These are phyloP conservation scores for Auricularia sp. DNA, from an alignment of 768 basidiomycete genomes.

Conservation along the genomic window DNA sequence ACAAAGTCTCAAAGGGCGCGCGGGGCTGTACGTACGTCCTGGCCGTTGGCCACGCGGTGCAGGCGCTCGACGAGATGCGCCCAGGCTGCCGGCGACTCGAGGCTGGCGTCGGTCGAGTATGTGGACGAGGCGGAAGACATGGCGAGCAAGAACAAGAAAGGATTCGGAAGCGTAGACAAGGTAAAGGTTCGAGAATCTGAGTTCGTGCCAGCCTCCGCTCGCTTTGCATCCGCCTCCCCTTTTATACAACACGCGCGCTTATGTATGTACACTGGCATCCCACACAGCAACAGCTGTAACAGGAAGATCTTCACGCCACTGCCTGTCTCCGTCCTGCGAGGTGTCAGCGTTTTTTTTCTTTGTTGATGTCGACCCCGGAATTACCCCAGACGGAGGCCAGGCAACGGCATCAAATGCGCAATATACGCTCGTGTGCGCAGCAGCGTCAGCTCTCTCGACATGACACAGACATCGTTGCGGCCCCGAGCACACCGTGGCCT, in stretches of 20 bases:
- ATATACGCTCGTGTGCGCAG: background rate
- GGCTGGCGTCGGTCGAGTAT: background rate
- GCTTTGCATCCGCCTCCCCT: too few species aligned
- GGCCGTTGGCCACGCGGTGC: background rate
- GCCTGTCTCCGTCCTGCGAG: background rate
- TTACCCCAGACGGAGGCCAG: background rate
- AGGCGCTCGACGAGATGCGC: slow-evolving; percentile 2
- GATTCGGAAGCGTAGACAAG: background rate
- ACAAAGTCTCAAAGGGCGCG: background rate
- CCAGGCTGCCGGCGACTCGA: background rate
- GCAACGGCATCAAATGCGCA: background rate
- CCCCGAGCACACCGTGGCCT: too few species aligned
- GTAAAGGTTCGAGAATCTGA: background rate
- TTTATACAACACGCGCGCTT: too few species aligned
- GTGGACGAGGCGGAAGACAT: background rate
- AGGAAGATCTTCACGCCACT: too few species aligned
- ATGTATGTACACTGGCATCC: too few species aligned
- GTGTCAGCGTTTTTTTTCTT: too few species aligned
- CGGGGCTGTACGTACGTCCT: background rate
- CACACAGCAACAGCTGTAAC: too few species aligned
- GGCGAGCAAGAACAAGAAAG: background rate
- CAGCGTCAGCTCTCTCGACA: too few species aligned
- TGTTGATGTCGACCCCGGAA: background rate
- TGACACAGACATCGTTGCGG: too few species aligned
- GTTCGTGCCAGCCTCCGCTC: too few species aligned